Conservation (phyloP, 768 basidiomycete genomes). For the Lenzites betulinus region DNA sequence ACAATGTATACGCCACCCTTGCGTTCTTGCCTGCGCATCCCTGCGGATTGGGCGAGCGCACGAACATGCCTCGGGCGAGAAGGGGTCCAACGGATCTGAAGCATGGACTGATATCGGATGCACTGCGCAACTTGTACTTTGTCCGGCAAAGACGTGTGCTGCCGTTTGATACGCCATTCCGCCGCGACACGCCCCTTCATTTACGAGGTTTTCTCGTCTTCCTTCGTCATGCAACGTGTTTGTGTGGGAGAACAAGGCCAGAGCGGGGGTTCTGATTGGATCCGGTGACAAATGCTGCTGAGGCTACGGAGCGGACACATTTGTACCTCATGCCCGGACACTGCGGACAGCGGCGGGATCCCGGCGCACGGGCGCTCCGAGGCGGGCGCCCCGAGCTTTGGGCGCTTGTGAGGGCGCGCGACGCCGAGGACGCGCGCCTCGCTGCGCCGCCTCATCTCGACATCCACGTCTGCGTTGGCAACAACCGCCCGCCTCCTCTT, state of each 20-base stretch:
- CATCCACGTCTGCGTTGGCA: neutral
- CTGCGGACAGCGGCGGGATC: neutral
- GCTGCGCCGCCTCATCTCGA: neutral
- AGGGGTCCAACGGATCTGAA: neutral
- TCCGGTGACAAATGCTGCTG: conserved; percentile 3
- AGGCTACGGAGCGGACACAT: neutral
- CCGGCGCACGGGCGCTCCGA: conserved; percentile 18
- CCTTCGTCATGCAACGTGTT: neutral
- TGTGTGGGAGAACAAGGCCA: neutral
- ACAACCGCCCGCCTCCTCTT: neutral
- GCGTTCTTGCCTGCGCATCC: neutral
- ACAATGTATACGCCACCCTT: conserved; percentile 1
- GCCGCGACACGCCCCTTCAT: neutral
- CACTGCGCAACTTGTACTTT: neutral
- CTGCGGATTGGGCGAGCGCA: neutral
- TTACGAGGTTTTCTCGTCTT: neutral
- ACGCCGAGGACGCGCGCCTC: neutral
- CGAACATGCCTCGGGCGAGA: neutral
- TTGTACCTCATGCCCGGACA: neutral
- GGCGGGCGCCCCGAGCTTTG: neutral
- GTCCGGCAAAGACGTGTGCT: neutral
- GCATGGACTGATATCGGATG: conserved; percentile 6
- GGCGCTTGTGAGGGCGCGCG: conserved; percentile 6
- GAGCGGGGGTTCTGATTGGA: neutral
- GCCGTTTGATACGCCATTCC: neutral